Evolutionary conservation across 1,284 basidiomycete species (phyloP), one percentile per base, ranked within the genome.

Genomic region (Hymenochaete sp.): DNA sequence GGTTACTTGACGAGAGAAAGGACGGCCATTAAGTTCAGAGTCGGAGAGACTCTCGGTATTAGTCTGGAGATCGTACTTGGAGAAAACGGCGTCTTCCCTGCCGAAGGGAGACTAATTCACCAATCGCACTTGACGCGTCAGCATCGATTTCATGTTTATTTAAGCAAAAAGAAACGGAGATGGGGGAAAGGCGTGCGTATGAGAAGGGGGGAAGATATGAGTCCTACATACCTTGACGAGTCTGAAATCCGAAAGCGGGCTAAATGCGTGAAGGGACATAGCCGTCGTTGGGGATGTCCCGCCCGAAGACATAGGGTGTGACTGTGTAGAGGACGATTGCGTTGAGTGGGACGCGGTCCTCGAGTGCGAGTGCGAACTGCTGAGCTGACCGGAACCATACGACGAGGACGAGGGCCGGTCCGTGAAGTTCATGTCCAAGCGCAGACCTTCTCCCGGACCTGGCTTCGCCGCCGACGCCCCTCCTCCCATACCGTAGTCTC

Each of bases 341-440:
- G 45, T 47, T 41, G 45, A 47, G 45, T 42, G 45, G 28, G 45
- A 47, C 32, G 35, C 38, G 28, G 45, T 47, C 38, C 45, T 38
- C 38, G 45, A 41, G 32, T 47, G 45, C 32, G 47, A 48, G 22
- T 48, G 24, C 29, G 47, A 38, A 42, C 37, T 43, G 31, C 48
- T 32, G n/a, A 39, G 49, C 29, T 47, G 49, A 36, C 42, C 48
- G 26, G 37, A 33, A 33, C 42, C 41, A 44, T 39, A 49, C 22
- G 38, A 28, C 24, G 43, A 35, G 5, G 32, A 35, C 25, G 43
- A 37, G 11, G 43, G 43, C 21, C 49, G 44, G 27, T 43, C 41
- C 39, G 44, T 47, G 33, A 50, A 50, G 27, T 47, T 50, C 49
- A 50, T 50, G 28, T 50, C 49, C n/a, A 50, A 31, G 11, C 45